A percentile compares a stretch with the other conserved stretches of the same genome.
Conservation (phyloP, 257 asterid genomes). For the Solanum arcanum region DNA sequence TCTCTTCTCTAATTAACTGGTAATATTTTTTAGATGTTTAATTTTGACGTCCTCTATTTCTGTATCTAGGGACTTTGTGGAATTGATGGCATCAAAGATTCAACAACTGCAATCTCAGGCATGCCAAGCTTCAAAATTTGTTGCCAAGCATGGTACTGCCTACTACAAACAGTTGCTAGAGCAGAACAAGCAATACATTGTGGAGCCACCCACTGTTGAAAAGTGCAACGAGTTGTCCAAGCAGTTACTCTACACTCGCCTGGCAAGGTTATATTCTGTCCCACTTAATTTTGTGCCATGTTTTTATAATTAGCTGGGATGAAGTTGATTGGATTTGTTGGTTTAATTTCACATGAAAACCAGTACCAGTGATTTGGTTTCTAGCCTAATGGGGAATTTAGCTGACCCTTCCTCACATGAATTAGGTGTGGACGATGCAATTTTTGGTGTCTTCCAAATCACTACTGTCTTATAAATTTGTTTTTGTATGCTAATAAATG, state of each 20-base stretch:
- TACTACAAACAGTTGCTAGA: constrained; percentile 60
- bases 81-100: constrained; percentile 41
- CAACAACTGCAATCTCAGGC: constrained; percentile 51
- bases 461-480: background rate
- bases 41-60: background rate
- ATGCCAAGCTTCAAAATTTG: constrained; percentile 37
- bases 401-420: background rate
- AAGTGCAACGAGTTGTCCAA: constrained; percentile 46
- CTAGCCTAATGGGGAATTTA: background rate
- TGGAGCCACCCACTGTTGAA: constrained; percentile 59
- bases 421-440: background rate
- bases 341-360: background rate
- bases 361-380: background rate
- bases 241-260: constrained; percentile 55
- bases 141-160: constrained; percentile 36
- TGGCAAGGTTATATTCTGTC: constrained; percentile 40
- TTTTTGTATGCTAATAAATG: background rate
- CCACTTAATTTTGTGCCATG: background rate
- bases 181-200: constrained; percentile 48
- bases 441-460: background rate
- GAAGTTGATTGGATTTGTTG: background rate
- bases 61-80: background rate
- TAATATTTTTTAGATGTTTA: background rate
- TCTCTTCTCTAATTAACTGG: background rate
- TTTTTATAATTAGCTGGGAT: background rate